These are phyloP conservation scores for Solanum infundibuliforme DNA, from an alignment of 257 asterid genomes.

Conservation along the genomic window DNA sequence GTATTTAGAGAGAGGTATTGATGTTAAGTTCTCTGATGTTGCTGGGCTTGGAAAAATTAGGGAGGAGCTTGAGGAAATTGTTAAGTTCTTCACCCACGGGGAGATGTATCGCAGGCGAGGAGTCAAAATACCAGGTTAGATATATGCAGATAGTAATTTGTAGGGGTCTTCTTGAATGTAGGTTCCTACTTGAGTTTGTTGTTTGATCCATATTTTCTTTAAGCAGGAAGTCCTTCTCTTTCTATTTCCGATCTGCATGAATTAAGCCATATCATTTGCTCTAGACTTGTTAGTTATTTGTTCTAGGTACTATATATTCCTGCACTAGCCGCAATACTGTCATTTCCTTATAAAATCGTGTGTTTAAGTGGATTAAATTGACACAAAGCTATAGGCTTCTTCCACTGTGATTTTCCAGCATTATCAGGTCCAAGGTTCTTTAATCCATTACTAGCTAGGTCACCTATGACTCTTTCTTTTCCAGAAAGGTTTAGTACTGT, in stretches of 20 bases:
- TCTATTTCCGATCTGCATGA: background rate
- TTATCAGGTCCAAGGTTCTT: background rate
- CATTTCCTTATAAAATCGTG: background rate
- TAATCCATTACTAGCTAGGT: background rate
- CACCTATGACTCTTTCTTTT: background rate
- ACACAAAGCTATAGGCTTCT: background rate
- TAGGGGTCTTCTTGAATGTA: background rate
- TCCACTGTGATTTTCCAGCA: background rate
- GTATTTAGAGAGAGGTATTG: conserved; percentile 72
- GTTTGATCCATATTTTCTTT: background rate
- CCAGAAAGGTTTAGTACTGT: background rate
- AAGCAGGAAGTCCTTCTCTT: background rate
- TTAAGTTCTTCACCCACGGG: conserved; percentile 95
- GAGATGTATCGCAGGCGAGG: conserved; percentile 97
- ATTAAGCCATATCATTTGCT: background rate
- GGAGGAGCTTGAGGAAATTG: conserved; percentile 96
- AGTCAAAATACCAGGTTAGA: conserved; percentile 86
- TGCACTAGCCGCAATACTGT: background rate
- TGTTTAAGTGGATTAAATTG: background rate
- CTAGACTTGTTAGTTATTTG: background rate
- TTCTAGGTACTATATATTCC: background rate
- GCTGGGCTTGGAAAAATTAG: conserved; percentile 97
- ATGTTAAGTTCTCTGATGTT: conserved; percentile 90
- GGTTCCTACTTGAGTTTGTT: background rate
- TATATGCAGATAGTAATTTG: conserved; percentile 1